Evolutionary conservation across 2,329 filamentous ascomycete genomes (phyloP), one percentile per base, ranked within the genome.

Genomic region (Rhytidhysteron rufulum): DNA sequence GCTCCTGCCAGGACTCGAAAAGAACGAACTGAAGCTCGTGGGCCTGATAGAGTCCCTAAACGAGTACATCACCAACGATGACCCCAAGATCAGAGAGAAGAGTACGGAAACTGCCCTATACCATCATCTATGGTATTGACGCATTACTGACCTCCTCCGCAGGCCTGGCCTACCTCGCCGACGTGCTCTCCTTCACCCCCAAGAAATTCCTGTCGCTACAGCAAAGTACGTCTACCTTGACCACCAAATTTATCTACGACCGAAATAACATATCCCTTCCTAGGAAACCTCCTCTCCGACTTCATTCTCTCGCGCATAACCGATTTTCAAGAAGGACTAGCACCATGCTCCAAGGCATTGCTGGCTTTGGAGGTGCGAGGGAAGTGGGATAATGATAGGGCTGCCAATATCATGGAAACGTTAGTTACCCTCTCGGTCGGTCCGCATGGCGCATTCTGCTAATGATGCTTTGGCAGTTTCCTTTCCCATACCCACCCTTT

Each of bases 61-160:
- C 16, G 79, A 83, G 58, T 85, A 83, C 51, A 74, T 85, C 54
- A 84, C 83, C 50, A 78, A 82, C 58, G 79, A 83, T 53, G 79
- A 85, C 64, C 69, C 71, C 17, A 70, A 72, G 11, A 68, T 78
- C 31, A 72, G 82, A 29, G 73, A 74, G n/a, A 82, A 82, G 62
- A 75, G 78, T 56, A 65, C 70, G 44, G 66, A 60, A 27, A 27
- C 24, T 13, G 24, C 20, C 15, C 13, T 2, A 24, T 29, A n/a
- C 20, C 10, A 11, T 31, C 27, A 32, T 17, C 34, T n/a, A 27
- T 27, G 8, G 13, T 27, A 27, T 13, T 27, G 7, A 27, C 13
- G 7, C 24, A 13, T 32, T 37, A 27, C 44, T 51, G 24, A 50
- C 37, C 6, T 8, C 20, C 4, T 38, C 11, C 38, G n/a, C 33